A percentile compares a stretch with the other conserved stretches of the same genome.
Conservation (phyloP, 192 early-diverging fungal genomes). For the Coemansia sp. region DNA sequence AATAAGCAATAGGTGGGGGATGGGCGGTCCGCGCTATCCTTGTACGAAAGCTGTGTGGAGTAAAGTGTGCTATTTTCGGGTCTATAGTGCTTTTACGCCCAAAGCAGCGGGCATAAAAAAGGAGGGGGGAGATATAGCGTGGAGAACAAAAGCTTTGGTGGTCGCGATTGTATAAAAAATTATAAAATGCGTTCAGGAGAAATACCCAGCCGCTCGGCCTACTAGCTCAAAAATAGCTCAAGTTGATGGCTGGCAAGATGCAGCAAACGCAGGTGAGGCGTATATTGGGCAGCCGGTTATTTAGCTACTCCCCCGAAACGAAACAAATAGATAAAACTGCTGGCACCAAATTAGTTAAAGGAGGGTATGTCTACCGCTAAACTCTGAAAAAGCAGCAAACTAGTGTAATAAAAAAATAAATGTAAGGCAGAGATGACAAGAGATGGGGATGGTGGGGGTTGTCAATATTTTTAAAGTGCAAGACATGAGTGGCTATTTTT, state of each 20-base stretch:
- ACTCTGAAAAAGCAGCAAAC: not conserved
- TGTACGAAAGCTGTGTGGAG: not conserved
- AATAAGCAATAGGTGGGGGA: not conserved
- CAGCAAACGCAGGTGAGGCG: conserved; percentile 7
- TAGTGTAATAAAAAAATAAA: not conserved
- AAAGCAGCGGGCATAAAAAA: not conserved
- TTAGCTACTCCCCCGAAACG: not conserved
- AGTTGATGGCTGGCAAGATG: not conserved
- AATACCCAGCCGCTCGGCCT: not conserved
- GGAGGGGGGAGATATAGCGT: not conserved
- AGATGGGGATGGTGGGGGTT: not conserved
- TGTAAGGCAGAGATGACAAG: not conserved
- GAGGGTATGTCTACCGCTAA: not conserved
- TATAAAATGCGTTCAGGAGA: not conserved
- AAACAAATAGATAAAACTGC: not conserved
- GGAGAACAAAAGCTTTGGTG: not conserved
- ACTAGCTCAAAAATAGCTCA: not conserved
- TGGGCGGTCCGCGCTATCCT: not conserved
- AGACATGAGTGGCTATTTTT: not conserved
- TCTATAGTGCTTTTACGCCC: not conserved
- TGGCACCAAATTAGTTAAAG: not conserved
- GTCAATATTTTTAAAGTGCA: no score
- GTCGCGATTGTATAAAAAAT: not conserved
- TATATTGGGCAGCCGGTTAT: not conserved
- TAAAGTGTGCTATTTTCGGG: conserved; percentile 15